Base-by-base conservation (phyloP, 1,139 yeast species). In the Lodderomyces elongisporus region DNA sequence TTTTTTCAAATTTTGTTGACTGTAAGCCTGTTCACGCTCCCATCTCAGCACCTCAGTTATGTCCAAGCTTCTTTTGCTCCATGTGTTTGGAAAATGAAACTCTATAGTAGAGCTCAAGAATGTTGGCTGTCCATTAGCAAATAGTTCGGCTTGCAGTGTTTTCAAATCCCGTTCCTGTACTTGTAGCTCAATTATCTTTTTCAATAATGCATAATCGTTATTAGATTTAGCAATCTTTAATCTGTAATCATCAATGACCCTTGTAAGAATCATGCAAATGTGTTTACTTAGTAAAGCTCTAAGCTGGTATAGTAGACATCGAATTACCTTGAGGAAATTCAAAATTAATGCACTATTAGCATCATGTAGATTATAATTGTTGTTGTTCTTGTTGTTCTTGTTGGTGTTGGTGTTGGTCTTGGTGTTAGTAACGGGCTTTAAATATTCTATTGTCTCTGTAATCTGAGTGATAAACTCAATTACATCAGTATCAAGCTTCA, bases 51-150 rank as follows among this genome's bases (percentile, higher is more conserved):
- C 26, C 4, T 35, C 32, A 23, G 47, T 47, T 29, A 52, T 35
- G 23, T 44, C 43, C 12, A 43, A 27, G 7, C 51, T 30, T 37
- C 54, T 49, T 29, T 51, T 54, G 27, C 40, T 44, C 67, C 69
- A 66, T 2, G 66, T 54, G 6, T 48, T 43, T 1, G 67, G 69
- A 36, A 63, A 66, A 30, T 54, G 53, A 5, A 45, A 37, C 14
- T 62, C 54, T 3, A 64, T 49, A 13, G 55, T 51, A 4, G 55
- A 52, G 32, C 56, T 51, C 17, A 59, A 38, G 37, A 51, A 56
- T 24, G 45, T 49, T 1, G 65, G 60, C 27, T 51, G 51, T 12
- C 62, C 50, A 34, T 48, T 54, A 35, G 51, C 49, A 26, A 56
- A 52, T 36, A 50, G 42, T n/a, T 48, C 51, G 4, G 43, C 38